Base-by-base conservation (phyloP, 495 filamentous ascomycete species). In the Lentithecium fluviatile region DNA sequence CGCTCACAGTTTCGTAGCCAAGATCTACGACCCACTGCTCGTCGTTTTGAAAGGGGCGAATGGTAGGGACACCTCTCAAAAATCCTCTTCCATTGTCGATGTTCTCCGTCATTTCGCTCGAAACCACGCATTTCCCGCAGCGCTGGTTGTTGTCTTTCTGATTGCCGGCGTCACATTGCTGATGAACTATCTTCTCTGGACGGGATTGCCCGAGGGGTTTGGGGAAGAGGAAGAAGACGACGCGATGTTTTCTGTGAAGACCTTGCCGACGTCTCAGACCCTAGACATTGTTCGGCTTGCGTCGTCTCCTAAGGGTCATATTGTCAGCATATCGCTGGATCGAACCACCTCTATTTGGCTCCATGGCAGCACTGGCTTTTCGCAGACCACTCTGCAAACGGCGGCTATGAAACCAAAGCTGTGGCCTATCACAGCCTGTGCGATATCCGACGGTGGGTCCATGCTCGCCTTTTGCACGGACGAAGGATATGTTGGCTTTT, bases 281-380 rank as follows among this genome's bases (percentile, higher is more conserved):
- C 74, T 89, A 19, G 87, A 90, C 65, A 76, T 90, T 26, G 80
- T 81, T 45, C 78, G 82, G 69, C 73, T 90, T 48, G 69, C 76
- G 6, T 74, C 82, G 10, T 86, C 79, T 20, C 66, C 77, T 2
- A 78, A 77, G 38, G 85, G 86, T 5, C 73, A 84, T 37, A 67
- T 89, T 19, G 82, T 83, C n/a, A 86, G 85, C 5, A 76, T 88
- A 40, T 84, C 83, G 0, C 71, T 89, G 6, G 87, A 90, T 63
- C 75, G 86, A 52, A 71, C 75, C 12, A 81, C 88, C 21, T 77
- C 80, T 26, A 70, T 89, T 0, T 85, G 84, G 80, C 74, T 62
- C 43, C 64, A 52, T 34, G 76, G 69, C 56, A 67, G 23, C 70
- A 75, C n/a, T 57, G 71, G 69, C 62, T 64, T 66, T 55, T 19